Evolutionary conservation across 768 basidiomycete species (phyloP).

Genomic region (Boletus pseudo-olivaceus): DNA sequence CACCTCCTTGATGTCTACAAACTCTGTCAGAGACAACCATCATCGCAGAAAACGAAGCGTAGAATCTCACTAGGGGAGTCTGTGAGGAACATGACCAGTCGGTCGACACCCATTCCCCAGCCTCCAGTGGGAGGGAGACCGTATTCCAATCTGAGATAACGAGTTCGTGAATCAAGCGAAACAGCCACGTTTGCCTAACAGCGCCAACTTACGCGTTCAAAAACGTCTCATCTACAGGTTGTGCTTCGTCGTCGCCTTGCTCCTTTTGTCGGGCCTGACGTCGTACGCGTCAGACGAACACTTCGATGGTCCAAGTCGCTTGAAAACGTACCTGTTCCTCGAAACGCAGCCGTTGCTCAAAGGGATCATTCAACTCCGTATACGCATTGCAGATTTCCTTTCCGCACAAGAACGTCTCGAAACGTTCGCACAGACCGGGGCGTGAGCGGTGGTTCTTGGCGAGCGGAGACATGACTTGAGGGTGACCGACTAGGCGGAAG

Average conservation of each 20-base stretch:
- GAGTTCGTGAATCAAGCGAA: background rate
- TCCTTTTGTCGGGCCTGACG: constrained; percentile 83
- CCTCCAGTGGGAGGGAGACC: constrained; percentile 97
- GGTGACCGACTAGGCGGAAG: constrained; percentile 74
- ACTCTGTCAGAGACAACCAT: background rate
- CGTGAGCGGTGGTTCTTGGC: constrained; percentile 99
- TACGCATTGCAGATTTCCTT: constrained; percentile 99
- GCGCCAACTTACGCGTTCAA: constrained; percentile 75
- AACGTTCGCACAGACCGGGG: constrained; percentile 96
- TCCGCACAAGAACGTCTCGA: constrained; percentile 97
- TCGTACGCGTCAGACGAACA: background rate
- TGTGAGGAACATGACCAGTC: constrained; percentile 97
- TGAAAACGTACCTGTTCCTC: constrained; percentile 71
- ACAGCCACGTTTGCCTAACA: background rate
- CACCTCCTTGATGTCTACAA: constrained; percentile 91
- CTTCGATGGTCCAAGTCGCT: too few relatives aligned
- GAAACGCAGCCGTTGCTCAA: constrained; percentile 92
- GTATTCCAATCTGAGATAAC: constrained; percentile 73
- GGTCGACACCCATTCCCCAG: constrained; percentile 95
- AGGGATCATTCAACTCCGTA: constrained; percentile 99
- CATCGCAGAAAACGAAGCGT: background rate
- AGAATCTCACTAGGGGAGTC: constrained; percentile 78
- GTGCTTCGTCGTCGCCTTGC: constrained; percentile 96
- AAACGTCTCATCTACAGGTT: constrained; percentile 94
- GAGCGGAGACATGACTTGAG: constrained; percentile 98